Conservation (phyloP, 768 basidiomycete species). For the Trametes gibbosa region DNA sequence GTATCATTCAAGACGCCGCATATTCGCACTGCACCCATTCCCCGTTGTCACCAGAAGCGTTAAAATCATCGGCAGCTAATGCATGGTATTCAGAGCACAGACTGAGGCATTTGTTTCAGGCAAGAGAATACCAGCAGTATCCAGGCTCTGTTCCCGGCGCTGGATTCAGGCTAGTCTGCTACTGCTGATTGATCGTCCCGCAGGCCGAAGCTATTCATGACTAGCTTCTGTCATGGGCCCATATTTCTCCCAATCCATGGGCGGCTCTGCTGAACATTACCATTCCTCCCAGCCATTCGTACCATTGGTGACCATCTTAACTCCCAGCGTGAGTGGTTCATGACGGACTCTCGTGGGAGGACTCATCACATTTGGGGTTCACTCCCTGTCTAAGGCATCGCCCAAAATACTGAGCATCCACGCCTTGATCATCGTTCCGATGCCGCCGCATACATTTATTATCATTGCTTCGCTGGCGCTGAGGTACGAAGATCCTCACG, state of each 20-base stretch:
- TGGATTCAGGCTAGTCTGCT: slow-evolving; percentile 1
- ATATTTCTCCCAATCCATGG: not conserved
- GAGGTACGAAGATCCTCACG: slow-evolving; percentile 12
- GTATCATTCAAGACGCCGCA: no score
- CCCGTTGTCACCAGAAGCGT: no score
- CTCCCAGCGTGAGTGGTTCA: not conserved
- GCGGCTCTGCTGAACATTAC: not conserved
- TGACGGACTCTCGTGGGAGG: not conserved
- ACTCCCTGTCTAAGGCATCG: not conserved
- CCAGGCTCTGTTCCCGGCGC: not conserved
- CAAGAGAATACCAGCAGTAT: not conserved
- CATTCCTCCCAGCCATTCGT: not conserved
- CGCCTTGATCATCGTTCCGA: slow-evolving; percentile 5
- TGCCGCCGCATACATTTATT: slow-evolving; percentile 1
- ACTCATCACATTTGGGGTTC: not conserved
- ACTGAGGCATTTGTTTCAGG: not conserved
- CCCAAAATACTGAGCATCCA: not conserved
- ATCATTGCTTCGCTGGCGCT: slow-evolving; percentile 7
- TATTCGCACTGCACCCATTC: no score
- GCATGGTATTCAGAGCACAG: no score
- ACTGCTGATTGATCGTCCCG: slow-evolving; percentile 8
- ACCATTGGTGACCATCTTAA: not conserved
- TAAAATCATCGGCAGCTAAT: no score
- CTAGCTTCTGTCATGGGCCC: slow-evolving; percentile 5
- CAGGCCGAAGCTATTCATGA: slow-evolving; percentile 3